Evolutionary conservation across 106 monocot genomes (phyloP).

Genomic region (Phalaenopsis aphrodite): DNA sequence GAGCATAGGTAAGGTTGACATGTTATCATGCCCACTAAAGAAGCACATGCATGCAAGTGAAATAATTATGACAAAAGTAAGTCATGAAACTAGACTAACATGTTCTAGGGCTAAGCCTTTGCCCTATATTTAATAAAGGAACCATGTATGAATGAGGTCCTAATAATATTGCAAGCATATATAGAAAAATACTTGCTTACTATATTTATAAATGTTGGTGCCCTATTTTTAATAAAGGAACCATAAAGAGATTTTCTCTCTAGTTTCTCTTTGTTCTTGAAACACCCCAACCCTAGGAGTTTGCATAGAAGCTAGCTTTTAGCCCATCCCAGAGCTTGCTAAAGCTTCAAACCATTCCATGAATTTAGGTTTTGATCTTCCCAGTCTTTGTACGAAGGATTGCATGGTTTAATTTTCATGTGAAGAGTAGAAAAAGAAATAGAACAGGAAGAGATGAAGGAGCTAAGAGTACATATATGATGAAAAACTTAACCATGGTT

Average conservation of each 20-base stretch:
- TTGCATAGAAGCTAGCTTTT: background rate
- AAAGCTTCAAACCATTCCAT: background rate
- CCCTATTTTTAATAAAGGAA: too few relatives aligned
- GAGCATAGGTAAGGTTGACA: background rate
- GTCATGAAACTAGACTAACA: background rate
- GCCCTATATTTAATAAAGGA: background rate
- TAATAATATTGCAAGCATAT: background rate
- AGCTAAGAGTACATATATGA: background rate
- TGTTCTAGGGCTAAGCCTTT: background rate
- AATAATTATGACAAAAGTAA: background rate
- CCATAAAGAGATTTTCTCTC: background rate
- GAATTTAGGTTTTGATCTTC: background rate
- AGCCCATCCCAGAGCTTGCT: constrained; percentile 7
- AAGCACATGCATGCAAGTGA: background rate
- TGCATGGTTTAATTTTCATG: background rate
- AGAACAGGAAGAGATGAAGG: background rate
- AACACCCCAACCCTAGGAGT: constrained; percentile 10
- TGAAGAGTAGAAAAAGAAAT: background rate
- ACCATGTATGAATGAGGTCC: background rate
- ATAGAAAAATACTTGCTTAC: background rate
- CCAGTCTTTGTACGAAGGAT: background rate
- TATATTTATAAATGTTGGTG: background rate
- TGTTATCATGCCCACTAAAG: background rate
- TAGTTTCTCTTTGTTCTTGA: background rate
- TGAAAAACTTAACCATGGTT: constrained; percentile 37